Evolutionary conservation across 371 early-diverging fungal genomes (phyloP).

Genomic region (Mortierella sp.): DNA sequence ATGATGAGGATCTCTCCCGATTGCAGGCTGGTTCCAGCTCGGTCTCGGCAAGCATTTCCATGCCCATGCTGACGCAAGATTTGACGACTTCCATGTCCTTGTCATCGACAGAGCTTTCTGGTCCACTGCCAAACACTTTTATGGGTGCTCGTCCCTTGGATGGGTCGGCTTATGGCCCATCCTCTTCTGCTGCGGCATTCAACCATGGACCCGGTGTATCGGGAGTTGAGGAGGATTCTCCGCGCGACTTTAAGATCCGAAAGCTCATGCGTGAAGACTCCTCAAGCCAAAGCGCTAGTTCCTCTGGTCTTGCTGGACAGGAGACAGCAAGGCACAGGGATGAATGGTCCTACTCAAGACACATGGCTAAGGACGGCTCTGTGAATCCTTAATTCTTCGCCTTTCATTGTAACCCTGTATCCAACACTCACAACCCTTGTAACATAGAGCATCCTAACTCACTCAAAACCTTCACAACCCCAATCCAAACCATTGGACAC

Average conservation of each 20-base stretch:
- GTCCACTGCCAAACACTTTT: conserved; percentile 18
- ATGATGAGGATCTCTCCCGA: conserved; percentile 27
- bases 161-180: conserved; percentile 1
- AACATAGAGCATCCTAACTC: conserved; percentile 13
- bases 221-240: conserved; percentile 3
- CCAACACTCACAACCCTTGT: conserved; percentile 21
- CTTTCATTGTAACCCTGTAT: background rate
- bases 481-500: no score
- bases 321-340: conserved; percentile 14
- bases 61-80: conserved; percentile 51
- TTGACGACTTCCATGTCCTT: conserved; percentile 43
- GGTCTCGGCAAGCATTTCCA: conserved; percentile 22
- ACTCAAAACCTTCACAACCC: conserved; percentile 11
- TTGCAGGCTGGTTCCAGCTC: conserved; percentile 10
- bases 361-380: conserved; percentile 41
- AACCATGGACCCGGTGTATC: conserved; percentile 1
- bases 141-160: conserved; percentile 12
- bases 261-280: conserved; percentile 49
- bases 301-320: conserved; percentile 10
- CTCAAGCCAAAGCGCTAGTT: conserved; percentile 8
- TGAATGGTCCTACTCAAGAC: conserved; percentile 49
- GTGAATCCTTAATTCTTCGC: conserved; percentile 18
- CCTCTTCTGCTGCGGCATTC: background rate
- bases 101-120: conserved; percentile 32
- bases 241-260: conserved; percentile 42